phyloP scores from a whole-genome alignment of 176 grass and related monocot species.

The Zoysia japonica region DNA sequence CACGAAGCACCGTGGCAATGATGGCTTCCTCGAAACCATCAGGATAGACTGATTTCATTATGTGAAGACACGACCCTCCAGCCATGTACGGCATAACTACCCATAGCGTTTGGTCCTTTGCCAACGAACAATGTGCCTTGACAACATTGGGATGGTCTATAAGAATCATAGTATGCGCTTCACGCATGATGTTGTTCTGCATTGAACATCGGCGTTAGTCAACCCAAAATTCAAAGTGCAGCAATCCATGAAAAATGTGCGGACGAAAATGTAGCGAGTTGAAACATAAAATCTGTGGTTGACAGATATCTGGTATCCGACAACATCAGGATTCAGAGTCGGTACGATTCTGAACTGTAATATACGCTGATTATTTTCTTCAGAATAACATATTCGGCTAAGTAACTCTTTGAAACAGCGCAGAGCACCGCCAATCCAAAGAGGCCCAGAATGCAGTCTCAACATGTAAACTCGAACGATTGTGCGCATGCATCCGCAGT shows the following conservation, averaged over 20 bases:
- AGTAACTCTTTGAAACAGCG: neutral
- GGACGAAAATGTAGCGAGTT: no score
- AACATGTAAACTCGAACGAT: neutral
- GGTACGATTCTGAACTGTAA: neutral
- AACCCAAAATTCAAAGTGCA: neutral
- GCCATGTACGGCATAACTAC: slow-evolving; percentile 98
- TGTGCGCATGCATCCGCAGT: neutral
- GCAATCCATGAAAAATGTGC: neutral
- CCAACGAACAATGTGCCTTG: slow-evolving; percentile 87
- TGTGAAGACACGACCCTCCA: slow-evolving; percentile 91
- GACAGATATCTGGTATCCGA: neutral
- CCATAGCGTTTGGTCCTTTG: slow-evolving; percentile 71
- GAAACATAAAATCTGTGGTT: neutral
- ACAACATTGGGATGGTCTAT: slow-evolving; percentile 93
- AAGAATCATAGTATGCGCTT: slow-evolving; percentile 90
- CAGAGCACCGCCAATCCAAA: neutral
- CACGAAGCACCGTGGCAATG: slow-evolving; percentile 83
- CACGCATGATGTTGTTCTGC: slow-evolving; percentile 88
- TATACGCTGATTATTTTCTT: neutral
- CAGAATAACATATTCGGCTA: neutral
- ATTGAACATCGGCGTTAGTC: neutral
- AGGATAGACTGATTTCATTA: slow-evolving; percentile 89
- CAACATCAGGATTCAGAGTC: neutral
- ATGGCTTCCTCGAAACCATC: slow-evolving; percentile 73
- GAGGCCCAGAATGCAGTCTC: neutral